A percentile compares a stretch with the other conserved stretches of the same genome.
Conservation (phyloP, 2,329 filamentous ascomycete genomes). For the Thielaviopsis euricoi region DNA sequence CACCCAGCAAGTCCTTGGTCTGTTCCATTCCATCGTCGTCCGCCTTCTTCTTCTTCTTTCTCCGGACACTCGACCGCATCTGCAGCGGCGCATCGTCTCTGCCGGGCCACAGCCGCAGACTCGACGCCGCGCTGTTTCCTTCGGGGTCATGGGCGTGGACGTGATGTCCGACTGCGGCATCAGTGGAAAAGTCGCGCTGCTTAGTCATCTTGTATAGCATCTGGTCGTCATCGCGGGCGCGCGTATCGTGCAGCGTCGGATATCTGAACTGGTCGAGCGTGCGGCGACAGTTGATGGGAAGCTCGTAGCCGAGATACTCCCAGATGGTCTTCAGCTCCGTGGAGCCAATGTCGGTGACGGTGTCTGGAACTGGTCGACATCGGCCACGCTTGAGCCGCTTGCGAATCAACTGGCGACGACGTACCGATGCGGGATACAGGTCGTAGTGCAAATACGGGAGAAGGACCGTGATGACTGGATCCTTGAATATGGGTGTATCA, state of each 20-base stretch:
- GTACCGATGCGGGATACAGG: slow-evolving; percentile 40
- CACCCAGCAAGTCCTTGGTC: slow-evolving; percentile 26
- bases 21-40: slow-evolving; percentile 15
- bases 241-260: slow-evolving; percentile 41
- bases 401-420: slow-evolving; percentile 37
- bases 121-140: background rate
- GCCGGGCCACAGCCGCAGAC: background rate
- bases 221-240: slow-evolving; percentile 46
- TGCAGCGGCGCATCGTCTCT: background rate
- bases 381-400: slow-evolving; percentile 36
- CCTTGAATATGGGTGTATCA: background rate
- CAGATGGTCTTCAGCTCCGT: slow-evolving; percentile 44
- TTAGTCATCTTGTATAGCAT: slow-evolving; percentile 52
- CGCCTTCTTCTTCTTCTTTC: slow-evolving; percentile 1
- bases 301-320: slow-evolving; percentile 44
- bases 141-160: background rate
- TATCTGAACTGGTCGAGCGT: slow-evolving; percentile 50
- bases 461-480: slow-evolving; percentile 30
- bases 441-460: slow-evolving; percentile 49
- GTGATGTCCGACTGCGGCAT: no score
- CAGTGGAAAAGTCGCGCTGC: slow-evolving; percentile 18
- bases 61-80: background rate
- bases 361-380: slow-evolving; percentile 36
- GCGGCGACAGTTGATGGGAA: slow-evolving; percentile 42
- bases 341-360: slow-evolving; percentile 36